Base-by-base conservation (phyloP, 805 yeast species). In the Brettanomyces sp. region DNA sequence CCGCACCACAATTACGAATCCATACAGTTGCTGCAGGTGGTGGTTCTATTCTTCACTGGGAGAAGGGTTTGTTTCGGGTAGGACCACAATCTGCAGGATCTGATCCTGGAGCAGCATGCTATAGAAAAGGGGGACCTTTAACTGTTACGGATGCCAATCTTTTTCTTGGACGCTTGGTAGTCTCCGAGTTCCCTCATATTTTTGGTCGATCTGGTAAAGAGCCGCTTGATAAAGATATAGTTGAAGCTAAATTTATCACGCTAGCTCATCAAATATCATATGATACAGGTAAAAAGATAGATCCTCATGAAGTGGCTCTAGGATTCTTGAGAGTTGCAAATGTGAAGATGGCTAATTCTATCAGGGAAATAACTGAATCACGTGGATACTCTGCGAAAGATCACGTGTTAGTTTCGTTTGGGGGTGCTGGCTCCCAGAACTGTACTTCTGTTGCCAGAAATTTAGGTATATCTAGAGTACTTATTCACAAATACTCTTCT, bases 401-500 rank as follows among this genome's bases (percentile, higher is more conserved):
- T 14, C 95, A 86, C 59, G 65, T 77, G 41, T 64, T 86, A 49
- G 91, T 86, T 2, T 73, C 88, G 4, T 85, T 86, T 62, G 95
- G 95, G 39, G 95, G 95, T 35, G 93, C 93, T 25, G 95, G 95
- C 44, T 95, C 95, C 7, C 95, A 86, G 64, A 88, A 83, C 58
- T 87, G 90, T 3, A 79, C 76, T 30, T 77, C 84, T 3, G 76
- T 86, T 28, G 93, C 93, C 0, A 71, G 75, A 46, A 73, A 74
- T 22, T 67, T 86, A 53, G 85, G 85, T 7, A 83, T 86, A 37
- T 58, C 66, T 11, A 74, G 74, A 35, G 85, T 86, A 3, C 58
- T 85, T 28, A 79, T 82, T 22, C 95, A 86, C 63, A 76, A 80
- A 57, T 81, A 83, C 59, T 84, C 93, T 4, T 82, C 91, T 0